phyloP scores from a whole-genome alignment of 371 early-diverging fungal species.

The Rhizopus delemar region DNA sequence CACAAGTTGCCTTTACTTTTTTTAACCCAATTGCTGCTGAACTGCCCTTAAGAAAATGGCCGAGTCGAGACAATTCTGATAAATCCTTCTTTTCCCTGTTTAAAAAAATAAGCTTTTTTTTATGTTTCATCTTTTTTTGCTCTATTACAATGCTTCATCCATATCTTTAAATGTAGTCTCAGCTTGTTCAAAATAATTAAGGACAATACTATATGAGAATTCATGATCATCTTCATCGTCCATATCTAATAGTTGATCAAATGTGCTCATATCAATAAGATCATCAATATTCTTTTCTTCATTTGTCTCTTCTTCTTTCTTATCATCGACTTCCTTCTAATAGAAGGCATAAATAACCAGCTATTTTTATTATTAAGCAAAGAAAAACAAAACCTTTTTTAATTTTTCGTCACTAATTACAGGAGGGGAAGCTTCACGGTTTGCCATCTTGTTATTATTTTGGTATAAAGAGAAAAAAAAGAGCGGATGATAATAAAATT shows the following conservation, averaged over 20 bases:
- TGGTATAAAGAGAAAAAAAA: no score
- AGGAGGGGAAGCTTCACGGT: no score
- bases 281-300: conserved; percentile 36
- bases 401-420: no score
- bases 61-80: conserved; percentile 70
- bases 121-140: not conserved
- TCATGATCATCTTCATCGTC: conserved; percentile 79
- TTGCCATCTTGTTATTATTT: no score
- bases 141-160: conserved; percentile 68
- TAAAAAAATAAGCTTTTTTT: not conserved
- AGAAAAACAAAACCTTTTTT: no score
- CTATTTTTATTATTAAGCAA: no score
- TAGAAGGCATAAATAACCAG: no score
- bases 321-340: no score
- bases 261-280: conserved; percentile 71
- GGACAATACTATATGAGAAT: conserved; percentile 72
- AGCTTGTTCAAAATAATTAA: conserved; percentile 79
- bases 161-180: conserved; percentile 67
- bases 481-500: no score
- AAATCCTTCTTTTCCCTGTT: conserved; percentile 70
- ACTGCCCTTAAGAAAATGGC: conserved; percentile 91
- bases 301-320: not conserved
- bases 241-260: conserved; percentile 82
- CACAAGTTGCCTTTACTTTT: conserved; percentile 81
- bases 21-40: conserved; percentile 87